Evolutionary conservation across 2,329 filamentous ascomycete genomes (phyloP).

Genomic region (Arthrobotrys entomopaga): DNA sequence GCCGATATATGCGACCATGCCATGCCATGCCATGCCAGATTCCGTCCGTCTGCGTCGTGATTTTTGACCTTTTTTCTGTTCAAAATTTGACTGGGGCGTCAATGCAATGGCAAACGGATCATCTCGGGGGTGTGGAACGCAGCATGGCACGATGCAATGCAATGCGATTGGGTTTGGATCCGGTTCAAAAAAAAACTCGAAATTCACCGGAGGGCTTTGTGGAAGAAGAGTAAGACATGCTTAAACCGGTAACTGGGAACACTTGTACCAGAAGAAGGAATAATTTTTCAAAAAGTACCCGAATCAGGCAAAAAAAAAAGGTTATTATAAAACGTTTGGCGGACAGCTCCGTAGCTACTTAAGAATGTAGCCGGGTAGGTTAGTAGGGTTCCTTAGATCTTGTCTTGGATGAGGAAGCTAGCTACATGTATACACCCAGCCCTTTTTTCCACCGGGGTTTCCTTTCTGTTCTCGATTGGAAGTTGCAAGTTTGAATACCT

Average conservation of each 20-base stretch:
- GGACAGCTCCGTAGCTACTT: conserved; percentile 20
- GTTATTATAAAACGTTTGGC: not conserved
- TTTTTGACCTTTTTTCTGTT: not conserved
- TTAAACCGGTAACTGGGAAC: conserved; percentile 38
- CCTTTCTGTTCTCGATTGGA: conserved; percentile 7
- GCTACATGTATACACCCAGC: no score
- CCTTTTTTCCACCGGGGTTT: not conserved
- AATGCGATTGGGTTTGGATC: conserved; percentile 11
- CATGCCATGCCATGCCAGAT: conserved; percentile 1
- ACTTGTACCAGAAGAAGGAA: not conserved
- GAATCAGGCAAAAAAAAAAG: conserved; percentile 28
- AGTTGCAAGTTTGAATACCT: not conserved
- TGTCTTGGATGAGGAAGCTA: conserved; percentile 11
- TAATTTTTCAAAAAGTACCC: not conserved
- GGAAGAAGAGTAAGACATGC: conserved; percentile 32
- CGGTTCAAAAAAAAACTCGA: no score
- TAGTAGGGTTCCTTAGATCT: conserved; percentile 14
- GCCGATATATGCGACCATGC: not conserved
- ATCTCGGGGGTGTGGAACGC: conserved; percentile 41
- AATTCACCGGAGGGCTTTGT: no score
- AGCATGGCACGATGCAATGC: conserved; percentile 5
- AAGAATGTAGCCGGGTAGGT: no score
- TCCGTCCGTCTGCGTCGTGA: conserved; percentile 7
- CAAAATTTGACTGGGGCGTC: not conserved
- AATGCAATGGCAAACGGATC: conserved; percentile 50